Conservation (phyloP, 75 land plant genomes). For the Pinus tabuliformis region DNA sequence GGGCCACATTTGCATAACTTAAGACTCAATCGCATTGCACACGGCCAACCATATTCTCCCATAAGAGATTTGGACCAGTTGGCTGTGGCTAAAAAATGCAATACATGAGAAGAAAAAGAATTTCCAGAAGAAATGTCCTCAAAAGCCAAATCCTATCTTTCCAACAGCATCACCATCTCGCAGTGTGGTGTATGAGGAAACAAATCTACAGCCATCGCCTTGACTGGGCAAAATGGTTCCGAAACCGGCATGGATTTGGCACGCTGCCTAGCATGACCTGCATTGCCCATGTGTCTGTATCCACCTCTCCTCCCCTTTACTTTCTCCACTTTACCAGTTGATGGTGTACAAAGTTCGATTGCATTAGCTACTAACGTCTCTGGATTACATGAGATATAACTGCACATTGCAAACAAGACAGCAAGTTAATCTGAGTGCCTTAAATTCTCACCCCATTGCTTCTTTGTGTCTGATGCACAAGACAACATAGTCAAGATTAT, state of each 20-base stretch:
- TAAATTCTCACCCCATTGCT: background rate
- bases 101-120: too few species aligned
- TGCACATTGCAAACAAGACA: conserved; percentile 23
- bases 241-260: conserved; percentile 92
- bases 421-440: background rate
- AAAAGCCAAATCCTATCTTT: conserved; percentile 46
- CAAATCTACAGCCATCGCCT: conserved; percentile 93
- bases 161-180: conserved; percentile 97
- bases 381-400: conserved; percentile 99
- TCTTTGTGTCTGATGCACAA: background rate
- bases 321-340: conserved; percentile 50
- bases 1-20: too few species aligned
- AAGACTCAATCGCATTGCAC: too few species aligned
- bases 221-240: conserved; percentile 86
- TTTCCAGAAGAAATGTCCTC: too few species aligned
- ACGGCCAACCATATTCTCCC: too few species aligned
- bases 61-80: too few species aligned
- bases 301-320: conserved; percentile 42
- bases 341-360: conserved; percentile 97
- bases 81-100: too few species aligned
- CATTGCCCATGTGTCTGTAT: conserved; percentile 68
- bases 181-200: conserved; percentile 98
- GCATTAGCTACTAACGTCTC: conserved; percentile 94
- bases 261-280: conserved; percentile 88
- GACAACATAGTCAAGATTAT: background rate